Base-by-base conservation (phyloP, 2,329 filamentous ascomycete species). In the Pleomassaria siparia region DNA sequence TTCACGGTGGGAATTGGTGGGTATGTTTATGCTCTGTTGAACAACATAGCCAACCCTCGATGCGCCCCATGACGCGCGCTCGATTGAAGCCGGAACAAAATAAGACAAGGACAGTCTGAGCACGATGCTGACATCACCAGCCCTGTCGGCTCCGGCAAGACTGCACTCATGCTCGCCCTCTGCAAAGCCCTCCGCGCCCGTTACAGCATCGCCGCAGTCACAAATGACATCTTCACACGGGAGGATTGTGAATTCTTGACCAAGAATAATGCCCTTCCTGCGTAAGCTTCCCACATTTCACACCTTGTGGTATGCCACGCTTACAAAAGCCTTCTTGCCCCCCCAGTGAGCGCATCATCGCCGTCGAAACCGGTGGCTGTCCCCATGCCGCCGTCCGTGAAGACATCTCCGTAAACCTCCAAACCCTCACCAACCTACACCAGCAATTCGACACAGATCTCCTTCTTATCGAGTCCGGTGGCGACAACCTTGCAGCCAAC, bases 1-100 rank as follows among this genome's bases (percentile, higher is more conserved):
- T 99, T 96, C 66, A 97, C 94, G 4, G 81, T 99, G 63, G 94
- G 94, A n/a, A 97, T 97, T 74, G 94, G 94, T 75, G 94, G 94
- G 91, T 95, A 79, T 60, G 83, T 72, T 15, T n/a, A n/a, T n/a
- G 32, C 45, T 10, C 22, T n/a, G 30, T 22, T 18, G 26, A n/a
- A n/a, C 30, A 28, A 21, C 22, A 13, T 26, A n/a, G 29, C 32
- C 21, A 26, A 22, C 32, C 28, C 18, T 40, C 30, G 5, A 21
- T 33, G 20, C 28, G 26, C 40, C 40, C n/a, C 15, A 32, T n/a
- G 3, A 6, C 22, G 20, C 25, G 26, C 18, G 44, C 33, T 13
- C 20, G 21, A 11, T 22, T 37, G 7, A 20, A 7, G 21, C 15
- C 33, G n/a, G n/a, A n/a, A n/a, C 40, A 50, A 18, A 15, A 13